phyloP scores from a whole-genome alignment of 2,329 filamentous ascomycete genomes.

The Conoideocrella luteorostrata region DNA sequence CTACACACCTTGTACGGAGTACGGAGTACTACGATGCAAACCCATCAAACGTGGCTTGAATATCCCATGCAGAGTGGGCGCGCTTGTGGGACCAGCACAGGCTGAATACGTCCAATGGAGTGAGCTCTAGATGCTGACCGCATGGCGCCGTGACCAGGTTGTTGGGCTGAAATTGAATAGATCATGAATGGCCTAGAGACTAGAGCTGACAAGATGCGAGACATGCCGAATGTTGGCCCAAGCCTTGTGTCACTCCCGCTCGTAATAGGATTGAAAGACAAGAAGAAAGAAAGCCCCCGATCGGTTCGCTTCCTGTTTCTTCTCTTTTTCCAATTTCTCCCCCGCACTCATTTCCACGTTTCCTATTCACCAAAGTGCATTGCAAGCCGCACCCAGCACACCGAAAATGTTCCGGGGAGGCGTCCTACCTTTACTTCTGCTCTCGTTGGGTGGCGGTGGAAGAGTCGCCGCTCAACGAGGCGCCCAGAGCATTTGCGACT shows the following conservation, averaged over 20 bases:
- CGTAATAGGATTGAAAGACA: too few species aligned
- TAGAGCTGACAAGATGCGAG: background rate
- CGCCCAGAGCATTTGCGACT: constrained; percentile 22
- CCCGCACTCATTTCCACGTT: background rate
- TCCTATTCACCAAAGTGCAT: background rate
- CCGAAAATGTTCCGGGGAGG: background rate
- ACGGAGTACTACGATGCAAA: too few species aligned
- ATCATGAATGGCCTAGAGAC: too few species aligned
- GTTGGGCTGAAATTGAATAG: background rate
- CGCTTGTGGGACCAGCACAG: too few species aligned
- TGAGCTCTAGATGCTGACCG: background rate
- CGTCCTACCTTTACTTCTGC: background rate
- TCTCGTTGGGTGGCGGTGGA: background rate
- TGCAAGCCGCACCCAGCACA: background rate
- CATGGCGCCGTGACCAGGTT: constrained; percentile 1
- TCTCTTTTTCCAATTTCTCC: background rate
- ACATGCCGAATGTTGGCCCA: background rate
- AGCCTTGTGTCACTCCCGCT: background rate
- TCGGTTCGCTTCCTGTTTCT: background rate
- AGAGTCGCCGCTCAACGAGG: constrained; percentile 1
- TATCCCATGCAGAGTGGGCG: too few species aligned
- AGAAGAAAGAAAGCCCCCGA: too few species aligned
- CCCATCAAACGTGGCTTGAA: too few species aligned
- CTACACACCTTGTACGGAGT: too few species aligned
- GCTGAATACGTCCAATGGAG: background rate